phyloP scores from a whole-genome alignment of 2,329 filamentous ascomycete species.

The Monosporascus sp. region DNA sequence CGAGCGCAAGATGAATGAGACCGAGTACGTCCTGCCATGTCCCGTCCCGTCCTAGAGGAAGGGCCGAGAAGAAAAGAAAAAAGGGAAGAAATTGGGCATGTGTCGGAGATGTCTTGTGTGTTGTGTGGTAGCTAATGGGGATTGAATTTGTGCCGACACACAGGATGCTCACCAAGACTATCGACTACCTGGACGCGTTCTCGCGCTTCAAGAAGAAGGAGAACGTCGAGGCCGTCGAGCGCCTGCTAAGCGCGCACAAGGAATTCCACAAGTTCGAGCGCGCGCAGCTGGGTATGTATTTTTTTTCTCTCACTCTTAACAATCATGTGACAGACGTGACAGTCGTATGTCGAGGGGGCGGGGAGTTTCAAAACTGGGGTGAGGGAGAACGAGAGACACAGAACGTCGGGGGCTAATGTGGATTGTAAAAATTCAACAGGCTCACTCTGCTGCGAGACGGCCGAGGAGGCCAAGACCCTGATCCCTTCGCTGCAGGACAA shows the following conservation, averaged over 20 bases:
- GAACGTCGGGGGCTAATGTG: neutral
- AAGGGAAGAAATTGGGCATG: neutral
- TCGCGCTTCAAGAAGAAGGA: constrained; percentile 93
- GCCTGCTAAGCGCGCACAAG: constrained; percentile 72
- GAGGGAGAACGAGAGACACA: neutral
- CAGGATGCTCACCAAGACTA: constrained; percentile 78
- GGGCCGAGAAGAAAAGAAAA: too few species aligned
- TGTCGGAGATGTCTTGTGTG: neutral
- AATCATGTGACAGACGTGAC: neutral
- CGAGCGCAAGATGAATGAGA: constrained; percentile 79
- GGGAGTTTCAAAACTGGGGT: too few species aligned
- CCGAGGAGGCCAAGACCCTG: constrained; percentile 93
- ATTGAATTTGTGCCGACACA: constrained; percentile 6
- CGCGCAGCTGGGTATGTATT: constrained; percentile 72
- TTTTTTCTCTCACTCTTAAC: neutral
- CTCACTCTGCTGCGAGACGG: constrained; percentile 84
- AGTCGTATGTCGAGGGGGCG: neutral
- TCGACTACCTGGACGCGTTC: constrained; percentile 91
- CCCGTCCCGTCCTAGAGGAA: neutral
- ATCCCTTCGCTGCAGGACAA: constrained; percentile 88
- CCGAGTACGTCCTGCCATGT: constrained; percentile 55
- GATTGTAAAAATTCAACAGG: constrained; percentile 43
- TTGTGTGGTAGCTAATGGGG: neutral
- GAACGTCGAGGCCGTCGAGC: constrained; percentile 90
- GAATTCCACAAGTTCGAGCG: constrained; percentile 89